Evolutionary conservation across 331 rosid species (phyloP).

Genomic region (Rosa hybrid): DNA sequence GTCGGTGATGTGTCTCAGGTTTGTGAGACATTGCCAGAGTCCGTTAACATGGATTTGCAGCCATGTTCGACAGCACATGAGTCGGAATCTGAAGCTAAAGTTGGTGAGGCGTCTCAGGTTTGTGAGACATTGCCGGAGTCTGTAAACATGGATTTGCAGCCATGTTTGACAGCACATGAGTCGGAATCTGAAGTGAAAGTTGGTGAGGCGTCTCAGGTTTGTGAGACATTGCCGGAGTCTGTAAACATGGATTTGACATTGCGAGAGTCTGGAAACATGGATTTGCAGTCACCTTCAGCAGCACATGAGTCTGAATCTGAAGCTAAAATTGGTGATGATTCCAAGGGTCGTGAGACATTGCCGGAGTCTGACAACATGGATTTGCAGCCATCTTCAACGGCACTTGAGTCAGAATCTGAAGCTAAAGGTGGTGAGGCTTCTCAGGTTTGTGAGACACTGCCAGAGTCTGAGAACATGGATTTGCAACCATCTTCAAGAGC

Average conservation of each 20-base stretch:
- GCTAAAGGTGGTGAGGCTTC: constrained; percentile 15
- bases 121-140: background rate
- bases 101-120: constrained; percentile 15
- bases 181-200: constrained; percentile 22
- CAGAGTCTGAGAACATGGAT: constrained; percentile 17
- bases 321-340: constrained; percentile 16
- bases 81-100: constrained; percentile 16
- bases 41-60: background rate
- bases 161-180: background rate
- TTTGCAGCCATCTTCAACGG: background rate
- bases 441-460: constrained; percentile 18
- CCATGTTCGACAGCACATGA: background rate
- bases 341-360: constrained; percentile 20
- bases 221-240: constrained; percentile 18
- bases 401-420: constrained; percentile 23
- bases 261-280: constrained; percentile 8
- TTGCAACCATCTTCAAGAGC: background rate
- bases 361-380: constrained; percentile 7
- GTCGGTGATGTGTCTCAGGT: constrained; percentile 13
- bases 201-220: constrained; percentile 16
- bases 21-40: constrained; percentile 15
- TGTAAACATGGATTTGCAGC: background rate
- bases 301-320: constrained; percentile 15
- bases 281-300: constrained; percentile 5
- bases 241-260: background rate